Evolutionary conservation across 1,139 yeast genomes (phyloP).

Genomic region (Petasospora rhodanensis): DNA sequence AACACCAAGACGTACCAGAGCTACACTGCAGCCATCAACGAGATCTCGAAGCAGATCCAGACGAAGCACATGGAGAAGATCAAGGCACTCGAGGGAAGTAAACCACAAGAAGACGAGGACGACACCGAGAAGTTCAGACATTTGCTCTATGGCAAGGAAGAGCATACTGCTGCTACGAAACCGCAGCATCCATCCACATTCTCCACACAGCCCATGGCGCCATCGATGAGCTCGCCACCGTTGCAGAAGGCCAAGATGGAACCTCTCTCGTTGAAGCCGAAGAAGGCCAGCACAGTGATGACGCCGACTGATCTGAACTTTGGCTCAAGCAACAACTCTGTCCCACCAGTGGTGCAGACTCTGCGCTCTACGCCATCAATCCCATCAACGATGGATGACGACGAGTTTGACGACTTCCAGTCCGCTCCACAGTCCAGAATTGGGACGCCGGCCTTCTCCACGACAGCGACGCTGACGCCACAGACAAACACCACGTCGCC

Average conservation of each 20-base stretch:
- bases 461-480: background rate
- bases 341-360: conserved; percentile 12
- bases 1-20: conserved; percentile 36
- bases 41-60: conserved; percentile 35
- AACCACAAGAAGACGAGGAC: conserved; percentile 14
- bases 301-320: conserved; percentile 2
- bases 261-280: conserved; percentile 18
- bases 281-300: conserved; percentile 1
- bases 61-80: conserved; percentile 28
- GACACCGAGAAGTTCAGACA: conserved; percentile 21
- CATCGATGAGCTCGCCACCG: conserved; percentile 4
- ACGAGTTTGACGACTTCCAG: conserved; percentile 31
- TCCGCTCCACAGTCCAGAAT: conserved; percentile 23
- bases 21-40: conserved; percentile 34
- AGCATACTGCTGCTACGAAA: conserved; percentile 4
- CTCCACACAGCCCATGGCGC: conserved; percentile 18
- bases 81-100: conserved; percentile 17
- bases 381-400: conserved; percentile 22
- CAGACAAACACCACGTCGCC: background rate
- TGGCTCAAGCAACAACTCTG: conserved; percentile 9
- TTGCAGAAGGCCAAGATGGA: conserved; percentile 20
- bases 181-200: conserved; percentile 13
- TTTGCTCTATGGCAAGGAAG: conserved; percentile 19
- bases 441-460: conserved; percentile 7
- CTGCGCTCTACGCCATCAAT: conserved; percentile 13